A percentile compares a stretch with the other conserved stretches of the same genome.
These are phyloP conservation scores for Rhamnella rubrinervis DNA, from an alignment of 331 rosid genomes.

Conservation along the genomic window DNA sequence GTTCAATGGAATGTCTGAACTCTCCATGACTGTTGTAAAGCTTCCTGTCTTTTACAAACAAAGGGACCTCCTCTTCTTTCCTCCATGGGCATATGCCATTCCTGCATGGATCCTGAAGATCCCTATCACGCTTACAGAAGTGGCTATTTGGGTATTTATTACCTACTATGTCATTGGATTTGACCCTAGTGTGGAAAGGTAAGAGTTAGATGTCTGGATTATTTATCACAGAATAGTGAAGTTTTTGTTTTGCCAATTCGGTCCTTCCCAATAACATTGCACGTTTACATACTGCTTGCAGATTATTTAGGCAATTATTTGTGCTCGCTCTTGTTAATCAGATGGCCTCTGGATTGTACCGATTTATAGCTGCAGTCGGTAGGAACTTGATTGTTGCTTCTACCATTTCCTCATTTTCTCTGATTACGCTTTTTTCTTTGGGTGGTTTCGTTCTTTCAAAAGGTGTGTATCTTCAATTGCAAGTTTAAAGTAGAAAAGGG, in stretches of 20 bases:
- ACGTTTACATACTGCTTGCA: slow-evolving; percentile 23
- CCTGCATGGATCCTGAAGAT: slow-evolving; percentile 61
- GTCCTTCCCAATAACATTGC: neutral
- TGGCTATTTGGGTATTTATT: slow-evolving; percentile 49
- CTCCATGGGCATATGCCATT: slow-evolving; percentile 63
- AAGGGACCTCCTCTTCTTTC: slow-evolving; percentile 55
- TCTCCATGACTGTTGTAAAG: slow-evolving; percentile 52
- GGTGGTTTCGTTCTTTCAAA: slow-evolving; percentile 40
- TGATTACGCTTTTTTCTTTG: slow-evolving; percentile 23
- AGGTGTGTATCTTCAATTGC: slow-evolving; percentile 14
- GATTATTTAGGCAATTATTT: slow-evolving; percentile 59
- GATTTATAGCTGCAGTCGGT: slow-evolving; percentile 33
- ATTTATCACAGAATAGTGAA: neutral
- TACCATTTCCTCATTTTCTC: slow-evolving; percentile 31
- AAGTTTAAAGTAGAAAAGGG: neutral
- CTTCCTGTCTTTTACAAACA: slow-evolving; percentile 78
- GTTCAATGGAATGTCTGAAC: slow-evolving; percentile 72
- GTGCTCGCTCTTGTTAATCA: slow-evolving; percentile 53
- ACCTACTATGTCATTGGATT: slow-evolving; percentile 67
- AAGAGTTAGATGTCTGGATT: neutral
- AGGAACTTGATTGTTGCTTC: slow-evolving; percentile 29
- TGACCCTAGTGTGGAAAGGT: slow-evolving; percentile 64
- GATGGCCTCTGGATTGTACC: slow-evolving; percentile 62
- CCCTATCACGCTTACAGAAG: slow-evolving; percentile 54
- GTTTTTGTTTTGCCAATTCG: neutral